Evolutionary conservation across 495 filamentous ascomycete genomes (phyloP), one percentile per base, ranked within the genome.

Genomic region (Diplogelasinospora grovesii): DNA sequence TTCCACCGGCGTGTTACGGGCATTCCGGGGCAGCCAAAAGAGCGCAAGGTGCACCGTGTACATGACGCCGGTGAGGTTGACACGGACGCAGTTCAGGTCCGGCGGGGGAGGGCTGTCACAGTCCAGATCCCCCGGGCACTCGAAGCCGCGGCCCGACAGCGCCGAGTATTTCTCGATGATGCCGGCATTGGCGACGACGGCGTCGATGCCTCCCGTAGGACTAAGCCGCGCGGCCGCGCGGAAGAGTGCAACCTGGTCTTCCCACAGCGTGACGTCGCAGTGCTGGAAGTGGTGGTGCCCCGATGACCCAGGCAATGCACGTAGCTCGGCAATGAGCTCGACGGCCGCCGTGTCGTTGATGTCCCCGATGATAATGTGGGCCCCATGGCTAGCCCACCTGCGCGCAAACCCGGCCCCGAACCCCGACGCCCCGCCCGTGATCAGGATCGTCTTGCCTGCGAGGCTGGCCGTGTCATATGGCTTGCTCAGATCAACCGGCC

Each of bases 181-280:
- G 21, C 82, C 83, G 4, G 83, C 83, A 52, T 81, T 84, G 33
- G 80, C 78, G 38, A 85, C 71, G 0, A 86, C 75, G 20, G 68
- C 67, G 54, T 85, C 75, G 41, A 86, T 65, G 1, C 61, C 52
- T 7, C 71, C 68, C 24, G 74, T 60, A 1, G 78, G 78, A 24
- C 75, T 79, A 14, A 62, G 55, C 25, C 57, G 35, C n/a, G 67
- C 54, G n/a, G 75, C 70, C 29, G 49, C 39, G 10, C 69, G 66
- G 64, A 85, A 87, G 37, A 81, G 69, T 16, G 68, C 47, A 28
- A 78, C 68, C 45, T 84, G 81, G 28, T 71, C 73, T 26, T 71
- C 41, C 75, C 78, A 85, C 31, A 59, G 46, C 15, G 67, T 67
- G 5, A 75, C 62, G 50, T 74, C 69, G 58, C 71, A 75, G 52